Conservation (phyloP, 2,329 filamentous ascomycete genomes). For the Penicillium fuscoglaucum region DNA sequence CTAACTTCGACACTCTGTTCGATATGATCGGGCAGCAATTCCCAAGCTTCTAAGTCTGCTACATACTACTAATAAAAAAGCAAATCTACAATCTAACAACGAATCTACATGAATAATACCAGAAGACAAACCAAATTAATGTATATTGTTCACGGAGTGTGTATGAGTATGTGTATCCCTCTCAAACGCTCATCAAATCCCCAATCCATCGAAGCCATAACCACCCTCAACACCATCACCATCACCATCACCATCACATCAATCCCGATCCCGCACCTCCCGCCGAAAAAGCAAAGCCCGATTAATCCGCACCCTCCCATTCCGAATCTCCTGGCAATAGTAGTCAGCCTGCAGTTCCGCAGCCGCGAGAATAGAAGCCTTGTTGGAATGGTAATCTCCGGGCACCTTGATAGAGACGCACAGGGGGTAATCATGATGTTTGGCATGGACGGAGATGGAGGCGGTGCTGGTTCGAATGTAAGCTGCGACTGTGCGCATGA, state of each 20-base stretch:
- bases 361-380: constrained; percentile 8
- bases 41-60: constrained; percentile 27
- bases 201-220: not conserved
- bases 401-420: constrained; percentile 13
- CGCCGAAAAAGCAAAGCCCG: constrained; percentile 2
- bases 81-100: not conserved
- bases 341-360: constrained; percentile 10
- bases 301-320: constrained; percentile 3
- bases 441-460: not conserved
- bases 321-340: constrained; percentile 11
- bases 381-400: constrained; percentile 8
- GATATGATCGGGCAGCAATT: constrained; percentile 36
- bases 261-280: not conserved
- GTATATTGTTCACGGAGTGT: not conserved
- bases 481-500: not conserved
- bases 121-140: not conserved
- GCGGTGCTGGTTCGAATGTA: constrained; percentile 1
- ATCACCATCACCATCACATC: not conserved
- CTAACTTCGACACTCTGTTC: constrained; percentile 35
- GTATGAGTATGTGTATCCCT: not conserved
- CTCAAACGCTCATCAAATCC: not conserved
- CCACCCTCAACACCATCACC: not conserved
- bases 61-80: no score
- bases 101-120: not conserved
- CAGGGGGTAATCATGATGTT: constrained; percentile 4